phyloP scores from a whole-genome alignment of 2,329 filamentous ascomycete genomes.

The Phyllosticta capitalensis region DNA sequence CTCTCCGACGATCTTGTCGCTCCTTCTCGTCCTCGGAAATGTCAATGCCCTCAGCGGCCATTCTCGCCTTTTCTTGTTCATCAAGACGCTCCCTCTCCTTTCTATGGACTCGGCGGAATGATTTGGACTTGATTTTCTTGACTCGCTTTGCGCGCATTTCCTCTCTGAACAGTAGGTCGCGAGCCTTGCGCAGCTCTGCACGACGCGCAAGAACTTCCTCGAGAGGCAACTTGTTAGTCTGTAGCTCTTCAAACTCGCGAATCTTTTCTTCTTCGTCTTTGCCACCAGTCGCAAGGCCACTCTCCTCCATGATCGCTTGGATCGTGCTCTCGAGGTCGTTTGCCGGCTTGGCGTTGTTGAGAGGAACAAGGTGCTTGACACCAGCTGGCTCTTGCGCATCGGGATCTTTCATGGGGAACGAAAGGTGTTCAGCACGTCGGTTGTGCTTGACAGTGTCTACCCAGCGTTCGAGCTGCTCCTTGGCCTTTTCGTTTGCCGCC shows the following conservation, averaged over 20 bases:
- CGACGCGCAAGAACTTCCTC: slow-evolving; percentile 64
- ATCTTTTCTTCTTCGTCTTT: slow-evolving; percentile 52
- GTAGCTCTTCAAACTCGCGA: slow-evolving; percentile 58
- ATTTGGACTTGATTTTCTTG: slow-evolving; percentile 98
- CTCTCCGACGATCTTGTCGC: slow-evolving; percentile 61
- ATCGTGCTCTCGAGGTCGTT: slow-evolving; percentile 83
- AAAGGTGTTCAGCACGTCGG: slow-evolving; percentile 78
- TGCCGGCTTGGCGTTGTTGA: slow-evolving; percentile 49
- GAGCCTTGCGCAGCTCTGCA: slow-evolving; percentile 65
- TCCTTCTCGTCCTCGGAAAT: slow-evolving; percentile 56
- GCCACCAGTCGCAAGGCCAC: slow-evolving; percentile 59
- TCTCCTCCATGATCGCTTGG: slow-evolving; percentile 80
- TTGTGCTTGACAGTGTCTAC: slow-evolving; percentile 92
- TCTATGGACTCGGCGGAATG: slow-evolving; percentile 84
- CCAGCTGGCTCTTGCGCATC: slow-evolving; percentile 50
- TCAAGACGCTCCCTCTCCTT: slow-evolving; percentile 59
- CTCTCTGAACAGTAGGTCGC: slow-evolving; percentile 82
- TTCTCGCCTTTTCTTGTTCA: slow-evolving; percentile 47
- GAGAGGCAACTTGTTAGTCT: slow-evolving; percentile 62
- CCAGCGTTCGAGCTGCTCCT: slow-evolving; percentile 84
- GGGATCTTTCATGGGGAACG: slow-evolving; percentile 74
- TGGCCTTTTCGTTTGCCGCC: slow-evolving; percentile 82
- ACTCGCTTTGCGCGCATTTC: slow-evolving; percentile 82
- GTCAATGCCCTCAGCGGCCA: slow-evolving; percentile 50
- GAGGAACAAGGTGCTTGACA: slow-evolving; percentile 55